Evolutionary conservation across 2,329 filamentous ascomycete genomes (phyloP), one percentile per base, ranked within the genome.

Genomic region (Gyromitra esculenta): DNA sequence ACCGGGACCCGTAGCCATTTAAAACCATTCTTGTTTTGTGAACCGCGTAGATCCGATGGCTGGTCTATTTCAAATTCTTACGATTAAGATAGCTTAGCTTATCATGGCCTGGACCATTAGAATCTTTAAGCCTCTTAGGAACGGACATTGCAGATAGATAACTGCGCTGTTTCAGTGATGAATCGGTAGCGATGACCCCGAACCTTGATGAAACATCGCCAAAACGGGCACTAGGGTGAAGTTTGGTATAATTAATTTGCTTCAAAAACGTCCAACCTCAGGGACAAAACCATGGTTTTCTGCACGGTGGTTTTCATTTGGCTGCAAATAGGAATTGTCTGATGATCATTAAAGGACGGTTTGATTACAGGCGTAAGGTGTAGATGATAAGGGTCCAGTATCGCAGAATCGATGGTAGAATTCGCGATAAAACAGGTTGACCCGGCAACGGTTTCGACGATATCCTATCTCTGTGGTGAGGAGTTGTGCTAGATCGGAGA

Each of bases 401-500:
- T 56, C 31, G 43, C 39, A 68, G 50, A 52, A 69, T 69, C 66
- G 60, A 21, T 68, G 41, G 57, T 54, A 35, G 37, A 54, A 21
- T 45, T 31, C 31, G 63, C n/a, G 31, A 63, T 9, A 65, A 50
- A 65, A 73, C 60, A 15, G 52, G 70, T 67, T 73, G 63, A 60
- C 62, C 43, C 21, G 43, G 63, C 71, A 73, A 73, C 63, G 54
- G 71, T 54, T 62, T 68, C 41, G 63, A 15, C 21, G 41, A 69
- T 72, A 65, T 35, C 59, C 60, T 65, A 72, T 65, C 69, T 72
- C 9, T 65, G 21, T 25, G 18, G 15, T 60, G 56, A 25, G 50
- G 57, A 64, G 31, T 54, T 52, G 63, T 67, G 63, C 43, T 56
- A n/a, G 64, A 74, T 74, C 72, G 72, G 57, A 64, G 71, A 63